These are phyloP conservation scores for Gaertneriomyces sp. DNA, from an alignment of 192 early-diverging fungal species.

Conservation along the genomic window DNA sequence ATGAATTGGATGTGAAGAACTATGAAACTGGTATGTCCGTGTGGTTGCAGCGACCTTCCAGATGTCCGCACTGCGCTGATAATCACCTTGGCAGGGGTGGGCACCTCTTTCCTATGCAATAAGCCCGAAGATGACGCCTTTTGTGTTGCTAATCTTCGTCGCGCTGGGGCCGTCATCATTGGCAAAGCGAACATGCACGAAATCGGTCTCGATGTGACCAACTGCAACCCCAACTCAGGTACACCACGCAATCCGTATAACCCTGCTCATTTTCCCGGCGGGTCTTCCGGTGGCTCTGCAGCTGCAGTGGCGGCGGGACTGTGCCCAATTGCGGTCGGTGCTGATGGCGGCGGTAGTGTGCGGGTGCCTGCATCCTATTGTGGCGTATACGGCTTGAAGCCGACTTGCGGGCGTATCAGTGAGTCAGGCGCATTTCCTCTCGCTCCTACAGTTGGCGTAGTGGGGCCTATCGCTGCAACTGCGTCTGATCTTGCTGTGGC, in stretches of 20 bases:
- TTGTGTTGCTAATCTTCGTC: constrained; percentile 46
- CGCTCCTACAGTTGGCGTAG: constrained; percentile 52
- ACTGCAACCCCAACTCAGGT: constrained; percentile 55
- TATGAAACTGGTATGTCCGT: constrained; percentile 37
- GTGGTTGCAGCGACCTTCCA: constrained; percentile 30
- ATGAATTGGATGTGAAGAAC: constrained; percentile 60
- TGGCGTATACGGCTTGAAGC: constrained; percentile 74
- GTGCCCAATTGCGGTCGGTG: constrained; percentile 66
- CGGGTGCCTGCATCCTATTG: constrained; percentile 67
- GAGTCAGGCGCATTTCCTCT: constrained; percentile 50
- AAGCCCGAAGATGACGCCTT: constrained; percentile 50
- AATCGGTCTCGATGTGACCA: constrained; percentile 62
- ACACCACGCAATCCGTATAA: constrained; percentile 67
- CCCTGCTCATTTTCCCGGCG: constrained; percentile 56
- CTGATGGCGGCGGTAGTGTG: constrained; percentile 68
- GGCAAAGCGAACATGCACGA: constrained; percentile 76
- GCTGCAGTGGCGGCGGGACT: constrained; percentile 60
- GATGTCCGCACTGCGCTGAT: neutral
- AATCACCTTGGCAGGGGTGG: constrained; percentile 33
- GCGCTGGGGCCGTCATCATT: constrained; percentile 60
- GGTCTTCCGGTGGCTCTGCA: constrained; percentile 67
- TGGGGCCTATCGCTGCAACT: constrained; percentile 67
- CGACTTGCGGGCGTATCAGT: constrained; percentile 65
- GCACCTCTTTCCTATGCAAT: constrained; percentile 60
- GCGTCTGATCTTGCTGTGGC: constrained; percentile 65